Percentiles rank a stretch among this genome's conserved stretches.
These are phyloP conservation scores for Eruca vesicaria DNA, from an alignment of 441 rosid species.

Conservation along the genomic window DNA sequence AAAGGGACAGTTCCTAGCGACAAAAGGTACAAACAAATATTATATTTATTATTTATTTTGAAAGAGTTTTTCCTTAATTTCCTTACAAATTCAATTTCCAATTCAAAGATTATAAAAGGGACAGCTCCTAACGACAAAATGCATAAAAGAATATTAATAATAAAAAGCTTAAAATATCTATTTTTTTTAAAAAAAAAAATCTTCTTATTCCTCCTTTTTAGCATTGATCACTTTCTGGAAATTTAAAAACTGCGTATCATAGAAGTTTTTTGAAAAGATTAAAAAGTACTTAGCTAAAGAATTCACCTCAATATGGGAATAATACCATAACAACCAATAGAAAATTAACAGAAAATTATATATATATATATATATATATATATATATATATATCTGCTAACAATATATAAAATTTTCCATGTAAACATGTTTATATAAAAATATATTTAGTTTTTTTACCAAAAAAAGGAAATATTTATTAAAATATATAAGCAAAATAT, in stretches of 20 bases:
- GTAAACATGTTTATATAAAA: background rate
- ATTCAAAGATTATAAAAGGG: background rate
- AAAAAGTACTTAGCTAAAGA: background rate
- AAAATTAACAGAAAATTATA: conserved; percentile 3
- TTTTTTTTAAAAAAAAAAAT: background rate
- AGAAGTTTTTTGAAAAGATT: background rate
- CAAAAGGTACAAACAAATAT: conserved; percentile 12
- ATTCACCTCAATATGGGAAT: background rate
- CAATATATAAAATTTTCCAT: background rate
- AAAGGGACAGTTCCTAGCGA: conserved; percentile 17
- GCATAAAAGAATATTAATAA: background rate
- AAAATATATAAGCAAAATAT: background rate
- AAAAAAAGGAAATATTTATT: background rate
- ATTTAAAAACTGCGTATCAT: background rate
- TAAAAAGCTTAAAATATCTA: background rate
- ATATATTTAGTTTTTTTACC: too few species aligned
- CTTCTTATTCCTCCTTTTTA: background rate
- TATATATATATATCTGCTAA: background rate
- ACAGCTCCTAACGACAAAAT: conserved; percentile 13
- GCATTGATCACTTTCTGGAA: background rate
- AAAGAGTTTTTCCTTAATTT: background rate
- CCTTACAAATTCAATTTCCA: background rate
- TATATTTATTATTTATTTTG: background rate
- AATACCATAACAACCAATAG: background rate
- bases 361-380: background rate